Evolutionary conservation across 371 early-diverging fungal genomes (phyloP).

Genomic region (Globomyces sp.): DNA sequence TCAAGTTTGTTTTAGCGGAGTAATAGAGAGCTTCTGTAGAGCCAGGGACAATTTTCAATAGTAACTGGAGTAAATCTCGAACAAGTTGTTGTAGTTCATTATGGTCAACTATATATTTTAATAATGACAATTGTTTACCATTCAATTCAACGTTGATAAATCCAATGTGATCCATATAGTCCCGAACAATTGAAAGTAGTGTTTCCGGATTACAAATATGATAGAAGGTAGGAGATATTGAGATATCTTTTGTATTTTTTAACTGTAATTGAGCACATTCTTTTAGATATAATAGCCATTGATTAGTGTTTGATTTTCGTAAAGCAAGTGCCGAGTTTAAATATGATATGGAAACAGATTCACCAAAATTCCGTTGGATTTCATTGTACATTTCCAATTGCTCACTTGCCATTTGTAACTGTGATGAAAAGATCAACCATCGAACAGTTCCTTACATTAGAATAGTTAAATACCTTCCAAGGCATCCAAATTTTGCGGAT

Average conservation of each 20-base stretch:
- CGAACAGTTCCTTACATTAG: slow-evolving; percentile 33
- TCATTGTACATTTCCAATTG: slow-evolving; percentile 48
- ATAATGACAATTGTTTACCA: background rate
- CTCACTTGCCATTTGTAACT: slow-evolving; percentile 43
- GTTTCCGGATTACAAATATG: slow-evolving; percentile 39
- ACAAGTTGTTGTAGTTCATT: slow-evolving; percentile 3
- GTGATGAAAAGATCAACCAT: slow-evolving; percentile 38
- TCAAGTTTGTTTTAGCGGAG: slow-evolving; percentile 35
- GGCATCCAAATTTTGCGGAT: slow-evolving; percentile 40
- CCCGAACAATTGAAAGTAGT: slow-evolving; percentile 37
- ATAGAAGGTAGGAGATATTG: slow-evolving; percentile 33
- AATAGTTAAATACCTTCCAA: slow-evolving; percentile 29
- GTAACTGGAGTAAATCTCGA: slow-evolving; percentile 30
- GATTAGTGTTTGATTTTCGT: slow-evolving; percentile 29
- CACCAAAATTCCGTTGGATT: slow-evolving; percentile 33
- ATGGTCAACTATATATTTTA: too few species aligned
- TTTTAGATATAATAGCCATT: slow-evolving; percentile 32
- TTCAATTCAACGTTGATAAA: slow-evolving; percentile 8
- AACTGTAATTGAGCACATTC: slow-evolving; percentile 31
- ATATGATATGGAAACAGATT: slow-evolving; percentile 34
- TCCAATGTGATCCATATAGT: slow-evolving; percentile 19
- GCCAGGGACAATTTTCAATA: slow-evolving; percentile 39
- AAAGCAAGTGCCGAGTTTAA: slow-evolving; percentile 37
- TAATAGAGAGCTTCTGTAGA: slow-evolving; percentile 36
- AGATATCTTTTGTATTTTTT: slow-evolving; percentile 16